phyloP scores from a whole-genome alignment of 208 protist genomes.

The Leptomonas pyrrhocoris region DNA sequence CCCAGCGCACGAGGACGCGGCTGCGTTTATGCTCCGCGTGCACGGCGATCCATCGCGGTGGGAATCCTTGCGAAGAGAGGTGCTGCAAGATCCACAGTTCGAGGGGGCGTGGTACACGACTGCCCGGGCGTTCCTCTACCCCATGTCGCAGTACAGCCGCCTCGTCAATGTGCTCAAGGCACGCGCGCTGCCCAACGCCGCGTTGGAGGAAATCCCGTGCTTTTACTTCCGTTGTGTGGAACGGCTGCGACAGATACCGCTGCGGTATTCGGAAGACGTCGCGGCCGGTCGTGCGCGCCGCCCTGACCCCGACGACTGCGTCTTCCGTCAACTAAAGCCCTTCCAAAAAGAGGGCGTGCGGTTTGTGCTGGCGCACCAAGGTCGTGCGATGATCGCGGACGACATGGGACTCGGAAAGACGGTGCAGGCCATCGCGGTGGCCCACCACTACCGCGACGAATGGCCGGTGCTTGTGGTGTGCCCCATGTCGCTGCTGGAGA shows the following conservation, averaged over 20 bases:
- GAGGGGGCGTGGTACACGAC: constrained; percentile 60
- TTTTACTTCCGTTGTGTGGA: constrained; percentile 83
- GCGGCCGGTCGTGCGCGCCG: constrained; percentile 27
- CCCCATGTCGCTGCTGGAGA: constrained; percentile 91
- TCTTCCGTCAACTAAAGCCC: constrained; percentile 71
- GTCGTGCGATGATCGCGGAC: constrained; percentile 93
- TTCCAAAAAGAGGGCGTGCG: constrained; percentile 86
- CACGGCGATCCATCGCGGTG: constrained; percentile 29
- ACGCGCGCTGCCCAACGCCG: constrained; percentile 25
- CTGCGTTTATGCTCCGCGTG: constrained; percentile 35
- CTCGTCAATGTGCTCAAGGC: constrained; percentile 49
- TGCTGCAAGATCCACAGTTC: constrained; percentile 55
- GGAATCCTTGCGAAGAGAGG: constrained; percentile 21
- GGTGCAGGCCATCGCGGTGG: constrained; percentile 94
- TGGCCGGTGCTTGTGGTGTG: constrained; percentile 96
- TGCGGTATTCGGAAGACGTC: constrained; percentile 44
- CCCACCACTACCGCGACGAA: constrained; percentile 90
- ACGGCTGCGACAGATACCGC: constrained; percentile 37
- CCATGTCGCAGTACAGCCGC: constrained; percentile 55
- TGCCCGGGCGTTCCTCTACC: constrained; percentile 68
- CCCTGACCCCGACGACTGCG: constrained; percentile 60
- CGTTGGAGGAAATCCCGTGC: constrained; percentile 69
- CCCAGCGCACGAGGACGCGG: constrained; percentile 42
- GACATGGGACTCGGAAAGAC: constrained; percentile 98
- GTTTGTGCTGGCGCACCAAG: constrained; percentile 78